Conservation (phyloP, 148 eudicot genomes). For the Dianthus caryophyllus region DNA sequence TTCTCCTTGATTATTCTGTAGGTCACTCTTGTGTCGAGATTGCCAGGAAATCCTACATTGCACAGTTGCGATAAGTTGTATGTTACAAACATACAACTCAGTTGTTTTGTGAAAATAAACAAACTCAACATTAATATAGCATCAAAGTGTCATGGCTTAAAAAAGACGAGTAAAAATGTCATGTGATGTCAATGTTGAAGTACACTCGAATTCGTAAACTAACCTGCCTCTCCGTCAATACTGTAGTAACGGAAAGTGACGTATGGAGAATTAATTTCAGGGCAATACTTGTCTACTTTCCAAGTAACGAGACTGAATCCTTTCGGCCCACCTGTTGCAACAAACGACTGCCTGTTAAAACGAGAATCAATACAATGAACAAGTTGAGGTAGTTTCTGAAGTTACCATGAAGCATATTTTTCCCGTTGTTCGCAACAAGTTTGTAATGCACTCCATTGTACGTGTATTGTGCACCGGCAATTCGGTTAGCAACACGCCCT, state of each 20-base stretch:
- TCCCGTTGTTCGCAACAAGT: slow-evolving; percentile 52
- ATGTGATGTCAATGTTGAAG: not conserved
- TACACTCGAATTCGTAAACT: not conserved
- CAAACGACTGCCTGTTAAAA: not conserved
- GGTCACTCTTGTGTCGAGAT: slow-evolving; percentile 41
- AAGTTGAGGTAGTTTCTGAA: not conserved
- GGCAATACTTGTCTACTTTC: slow-evolving; percentile 46
- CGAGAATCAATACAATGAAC: not conserved
- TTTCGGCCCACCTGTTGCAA: slow-evolving; percentile 51
- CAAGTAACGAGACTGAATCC: slow-evolving; percentile 62
- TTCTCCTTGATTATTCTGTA: slow-evolving; percentile 34
- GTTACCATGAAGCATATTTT: slow-evolving; percentile 70
- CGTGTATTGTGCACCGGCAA: slow-evolving; percentile 59
- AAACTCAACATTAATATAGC: no score
- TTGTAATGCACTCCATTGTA: slow-evolving; percentile 55
- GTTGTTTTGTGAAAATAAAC: no score
- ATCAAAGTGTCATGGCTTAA: no score
- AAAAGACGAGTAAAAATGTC: no score
- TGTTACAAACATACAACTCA: no score
- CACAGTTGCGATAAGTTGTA: not conserved
- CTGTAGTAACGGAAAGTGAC: slow-evolving; percentile 58
- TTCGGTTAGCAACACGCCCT: slow-evolving; percentile 88
- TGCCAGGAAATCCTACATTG: slow-evolving; percentile 73
- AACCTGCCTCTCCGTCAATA: slow-evolving; percentile 68
- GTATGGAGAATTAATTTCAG: slow-evolving; percentile 37